These are phyloP conservation scores for Turnera subulata DNA, from an alignment of 345 rosid species.

Conservation along the genomic window DNA sequence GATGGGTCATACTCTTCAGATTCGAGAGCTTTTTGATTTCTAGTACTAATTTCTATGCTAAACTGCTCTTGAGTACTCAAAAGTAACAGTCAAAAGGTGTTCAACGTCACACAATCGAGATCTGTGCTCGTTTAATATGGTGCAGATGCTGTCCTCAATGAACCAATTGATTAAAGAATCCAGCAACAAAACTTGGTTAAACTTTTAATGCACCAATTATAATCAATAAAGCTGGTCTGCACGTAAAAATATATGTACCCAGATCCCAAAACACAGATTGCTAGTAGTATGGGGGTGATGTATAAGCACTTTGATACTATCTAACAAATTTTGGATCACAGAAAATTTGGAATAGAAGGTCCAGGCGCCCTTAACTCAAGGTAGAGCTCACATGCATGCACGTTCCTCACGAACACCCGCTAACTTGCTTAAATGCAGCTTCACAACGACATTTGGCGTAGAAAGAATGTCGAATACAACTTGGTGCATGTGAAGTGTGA, in stretches of 20 bases:
- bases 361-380: conserved; percentile 22
- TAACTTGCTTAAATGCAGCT: background rate
- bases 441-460: conserved; percentile 6
- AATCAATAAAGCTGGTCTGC: too few relatives aligned
- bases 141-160: too few relatives aligned
- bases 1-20: too few relatives aligned
- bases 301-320: too few relatives aligned
- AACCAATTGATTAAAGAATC: too few relatives aligned
- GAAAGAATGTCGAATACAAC: conserved; percentile 24
- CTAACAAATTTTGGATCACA: conserved; percentile 17
- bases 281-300: too few relatives aligned
- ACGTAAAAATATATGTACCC: background rate
- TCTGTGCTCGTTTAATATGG: background rate
- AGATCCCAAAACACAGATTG: background rate
- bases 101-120: background rate
- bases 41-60: too few relatives aligned
- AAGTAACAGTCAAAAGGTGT: too few relatives aligned
- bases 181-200: too few relatives aligned
- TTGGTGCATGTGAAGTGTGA: conserved; percentile 32
- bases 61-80: too few relatives aligned
- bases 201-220: too few relatives aligned
- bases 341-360: conserved; percentile 6
- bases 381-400: conserved; percentile 37
- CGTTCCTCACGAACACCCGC: conserved; percentile 16
- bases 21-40: too few relatives aligned